Base-by-base conservation (phyloP, 257 asterid genomes). In the Solanum habrochaites region DNA sequence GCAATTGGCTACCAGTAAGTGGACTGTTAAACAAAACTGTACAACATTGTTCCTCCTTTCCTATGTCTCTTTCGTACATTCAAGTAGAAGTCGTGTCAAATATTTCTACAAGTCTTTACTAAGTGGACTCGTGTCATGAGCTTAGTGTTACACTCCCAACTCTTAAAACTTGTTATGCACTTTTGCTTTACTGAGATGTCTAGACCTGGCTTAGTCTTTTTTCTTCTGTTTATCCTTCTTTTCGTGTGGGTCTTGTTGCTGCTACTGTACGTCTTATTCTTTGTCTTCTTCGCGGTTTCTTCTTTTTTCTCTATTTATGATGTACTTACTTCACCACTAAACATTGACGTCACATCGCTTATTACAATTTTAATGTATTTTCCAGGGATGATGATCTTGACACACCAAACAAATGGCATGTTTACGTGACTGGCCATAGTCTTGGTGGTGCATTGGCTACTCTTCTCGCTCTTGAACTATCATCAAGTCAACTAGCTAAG, bases 401-500 rank as follows among this genome's bases (percentile, higher is more conserved):
- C 58, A 90, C 86, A 14, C 93, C 85, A 35, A 87, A 90, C 66
- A 90, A 90, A 87, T 97, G 99, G 99, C 97, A 95, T 89, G 93
- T 97, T 77, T 97, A 91, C 81, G 97, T 97, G 88, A 96, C 99
- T 25, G 99, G 99, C 73, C 99, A 97, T 90, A 97, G 99, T 91
- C 92, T 97, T 86, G 99, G 99, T 11, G 99, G 99, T 86, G 99
- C 99, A n/a, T 89, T 97, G 85, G 97, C 99, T 89, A 97, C 99
- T 71, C 98, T 97, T 87, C 91, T 95, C 87, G 98, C 99, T 87
- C 96, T 97, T 35, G 98, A 97, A 82, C 89, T 97, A 87, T 91
- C 98, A 27, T 92, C 99, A 86, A 95, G 98, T 90, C 98, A 96
- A 91, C 81, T 97, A 87, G 93, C 99, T 60, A 94, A 92, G 99